A percentile compares a stretch with the other conserved stretches of the same genome.
Evolutionary conservation across 148 eudicot species (phyloP).

Genomic region (Rhododendron ovatum): DNA sequence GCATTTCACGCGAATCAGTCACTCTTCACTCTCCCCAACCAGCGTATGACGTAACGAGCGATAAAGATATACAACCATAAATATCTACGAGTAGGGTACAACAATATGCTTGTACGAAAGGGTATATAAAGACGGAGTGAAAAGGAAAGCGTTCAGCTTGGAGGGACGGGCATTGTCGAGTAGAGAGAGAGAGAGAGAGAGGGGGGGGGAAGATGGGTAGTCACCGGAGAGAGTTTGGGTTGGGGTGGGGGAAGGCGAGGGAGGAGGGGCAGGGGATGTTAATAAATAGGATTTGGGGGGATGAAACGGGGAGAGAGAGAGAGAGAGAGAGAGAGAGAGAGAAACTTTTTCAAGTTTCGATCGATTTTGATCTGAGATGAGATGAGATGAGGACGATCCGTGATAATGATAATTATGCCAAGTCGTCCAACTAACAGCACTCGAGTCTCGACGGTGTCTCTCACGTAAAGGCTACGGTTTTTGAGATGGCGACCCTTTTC

Average conservation of each 20-base stretch:
- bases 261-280: conserved; percentile 2
- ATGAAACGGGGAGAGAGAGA: not conserved
- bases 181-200: not conserved
- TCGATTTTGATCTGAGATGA: not conserved
- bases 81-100: not conserved
- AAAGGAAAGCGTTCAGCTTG: conserved; percentile 3
- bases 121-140: not conserved
- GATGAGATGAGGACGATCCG: not conserved
- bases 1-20: not conserved
- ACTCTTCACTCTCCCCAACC: not conserved
- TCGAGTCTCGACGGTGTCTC: not conserved
- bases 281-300: not conserved
- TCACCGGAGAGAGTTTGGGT: not conserved
- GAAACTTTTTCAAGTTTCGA: not conserved
- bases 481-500: not conserved
- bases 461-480: conserved; percentile 14
- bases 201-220: not conserved
- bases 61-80: not conserved
- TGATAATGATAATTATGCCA: not conserved
- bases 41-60: not conserved
- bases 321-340: not conserved
- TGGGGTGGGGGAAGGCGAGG: not conserved
- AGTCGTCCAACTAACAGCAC: not conserved
- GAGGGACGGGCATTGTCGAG: not conserved
- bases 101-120: not conserved